Percentiles rank a stretch among this genome's conserved stretches.
These are phyloP conservation scores for Suillus lakei DNA, from an alignment of 768 basidiomycete genomes.

Conservation along the genomic window DNA sequence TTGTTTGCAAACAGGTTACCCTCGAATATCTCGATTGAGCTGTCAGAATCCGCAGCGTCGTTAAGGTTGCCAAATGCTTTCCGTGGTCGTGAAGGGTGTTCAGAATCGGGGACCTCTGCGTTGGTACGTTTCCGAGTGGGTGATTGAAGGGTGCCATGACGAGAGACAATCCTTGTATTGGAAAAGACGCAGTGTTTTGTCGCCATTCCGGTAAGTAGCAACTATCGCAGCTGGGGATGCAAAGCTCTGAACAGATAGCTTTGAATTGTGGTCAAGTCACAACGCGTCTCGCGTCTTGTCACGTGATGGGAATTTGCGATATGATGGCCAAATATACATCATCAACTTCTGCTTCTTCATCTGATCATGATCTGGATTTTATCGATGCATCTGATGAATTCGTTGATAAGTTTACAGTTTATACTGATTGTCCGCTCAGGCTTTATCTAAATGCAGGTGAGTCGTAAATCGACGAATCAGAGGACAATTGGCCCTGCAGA, in stretches of 20 bases:
- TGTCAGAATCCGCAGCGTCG: slow-evolving; percentile 29
- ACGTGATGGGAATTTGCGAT: neutral
- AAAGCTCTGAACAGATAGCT: too few species aligned
- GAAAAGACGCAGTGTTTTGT: neutral
- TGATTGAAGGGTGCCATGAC: neutral
- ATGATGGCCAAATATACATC: neutral
- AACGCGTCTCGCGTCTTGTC: neutral
- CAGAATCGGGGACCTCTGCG: neutral
- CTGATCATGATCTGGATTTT: too few species aligned
- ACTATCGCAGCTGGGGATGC: neutral
- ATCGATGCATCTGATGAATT: neutral
- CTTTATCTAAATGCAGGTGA: neutral
- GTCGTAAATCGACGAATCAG: neutral
- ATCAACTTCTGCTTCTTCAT: neutral
- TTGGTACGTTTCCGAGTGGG: neutral
- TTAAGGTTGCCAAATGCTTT: neutral
- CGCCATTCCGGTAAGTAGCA: neutral
- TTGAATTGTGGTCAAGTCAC: too few species aligned
- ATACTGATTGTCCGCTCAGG: too few species aligned
- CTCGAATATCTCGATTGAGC: slow-evolving; percentile 37
- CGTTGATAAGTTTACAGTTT: neutral
- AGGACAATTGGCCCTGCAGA: neutral
- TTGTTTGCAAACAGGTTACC: slow-evolving; percentile 16
- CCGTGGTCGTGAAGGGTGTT: neutral
- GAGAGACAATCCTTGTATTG: neutral